Evolutionary conservation across 1,284 basidiomycete species (phyloP).

Genomic region (Sporisorium scitamineum): DNA sequence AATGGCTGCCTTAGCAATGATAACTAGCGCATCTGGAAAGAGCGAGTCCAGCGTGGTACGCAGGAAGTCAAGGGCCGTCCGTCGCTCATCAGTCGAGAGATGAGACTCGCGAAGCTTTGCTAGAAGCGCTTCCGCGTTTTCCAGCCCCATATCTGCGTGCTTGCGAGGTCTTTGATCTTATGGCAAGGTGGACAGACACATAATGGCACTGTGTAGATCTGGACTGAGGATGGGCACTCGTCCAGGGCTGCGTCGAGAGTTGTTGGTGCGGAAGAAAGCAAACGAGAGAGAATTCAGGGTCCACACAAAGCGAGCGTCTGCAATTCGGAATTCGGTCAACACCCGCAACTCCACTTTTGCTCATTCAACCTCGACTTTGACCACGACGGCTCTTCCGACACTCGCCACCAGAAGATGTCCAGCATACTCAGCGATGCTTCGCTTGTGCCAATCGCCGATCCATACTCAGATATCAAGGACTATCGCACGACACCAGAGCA

Average conservation of each 20-base stretch:
- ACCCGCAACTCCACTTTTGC: slow-evolving; percentile 13
- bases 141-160: not conserved
- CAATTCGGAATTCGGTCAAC: slow-evolving; percentile 6
- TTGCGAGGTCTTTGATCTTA: not conserved
- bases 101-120: slow-evolving; percentile 30
- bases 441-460: not conserved
- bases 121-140: slow-evolving; percentile 9
- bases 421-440: slow-evolving; percentile 13
- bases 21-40: not conserved
- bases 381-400: not conserved
- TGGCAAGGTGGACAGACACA: not conserved
- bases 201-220: not conserved
- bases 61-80: slow-evolving; percentile 19
- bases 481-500: not conserved
- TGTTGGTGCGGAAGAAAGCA: slow-evolving; percentile 1
- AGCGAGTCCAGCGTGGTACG: not conserved
- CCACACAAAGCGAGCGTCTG: not conserved
- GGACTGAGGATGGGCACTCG: not conserved
- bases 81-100: slow-evolving; percentile 29
- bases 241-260: not conserved
- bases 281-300: slow-evolving; percentile 15
- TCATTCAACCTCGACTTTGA: not conserved
- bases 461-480: no score
- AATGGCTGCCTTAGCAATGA: not conserved
- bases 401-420: not conserved